A percentile compares a stretch with the other conserved stretches of the same genome.
Conservation (phyloP, 2,329 filamentous ascomycete genomes). For the Fusarium redolens region DNA sequence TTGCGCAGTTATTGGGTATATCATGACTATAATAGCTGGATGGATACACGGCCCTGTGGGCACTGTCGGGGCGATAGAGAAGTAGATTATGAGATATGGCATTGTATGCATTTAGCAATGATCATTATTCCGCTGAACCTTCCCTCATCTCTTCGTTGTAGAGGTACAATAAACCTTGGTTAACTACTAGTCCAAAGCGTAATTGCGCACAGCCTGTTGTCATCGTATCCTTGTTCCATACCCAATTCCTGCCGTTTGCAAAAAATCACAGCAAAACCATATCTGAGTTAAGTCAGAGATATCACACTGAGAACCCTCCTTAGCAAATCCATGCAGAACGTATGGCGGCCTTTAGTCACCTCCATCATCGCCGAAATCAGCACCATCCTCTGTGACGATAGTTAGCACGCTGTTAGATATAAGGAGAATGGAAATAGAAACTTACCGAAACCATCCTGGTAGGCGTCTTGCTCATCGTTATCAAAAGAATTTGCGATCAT, state of each 20-base stretch:
- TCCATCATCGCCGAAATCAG: constrained; percentile 45
- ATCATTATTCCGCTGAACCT: not conserved
- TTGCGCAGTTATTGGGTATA: not conserved
- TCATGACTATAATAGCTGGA: not conserved
- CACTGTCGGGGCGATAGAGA: not conserved
- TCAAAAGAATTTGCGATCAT: constrained; percentile 76
- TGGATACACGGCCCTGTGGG: not conserved
- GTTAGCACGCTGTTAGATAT: constrained; percentile 25
- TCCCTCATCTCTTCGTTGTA: not conserved
- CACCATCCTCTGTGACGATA: constrained; percentile 46
- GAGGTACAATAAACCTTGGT: not conserved
- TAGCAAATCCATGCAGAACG: not conserved
- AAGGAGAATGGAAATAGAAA: constrained; percentile 6
- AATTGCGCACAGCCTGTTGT: not conserved
- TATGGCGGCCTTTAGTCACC: constrained; percentile 23
- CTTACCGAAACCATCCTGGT: constrained; percentile 58
- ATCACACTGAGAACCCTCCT: not conserved
- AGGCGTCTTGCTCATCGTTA: constrained; percentile 69
- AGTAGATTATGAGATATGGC: constrained; percentile 7
- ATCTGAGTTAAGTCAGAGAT: not conserved
- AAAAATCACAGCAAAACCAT: constrained; percentile 12
- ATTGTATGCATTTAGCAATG: constrained; percentile 3
- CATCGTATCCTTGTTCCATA: not conserved
- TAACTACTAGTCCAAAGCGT: not conserved
- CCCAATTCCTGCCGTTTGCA: constrained; percentile 2